Base-by-base conservation (phyloP, 176 grass and related monocot species). In the Triticum aestivum region DNA sequence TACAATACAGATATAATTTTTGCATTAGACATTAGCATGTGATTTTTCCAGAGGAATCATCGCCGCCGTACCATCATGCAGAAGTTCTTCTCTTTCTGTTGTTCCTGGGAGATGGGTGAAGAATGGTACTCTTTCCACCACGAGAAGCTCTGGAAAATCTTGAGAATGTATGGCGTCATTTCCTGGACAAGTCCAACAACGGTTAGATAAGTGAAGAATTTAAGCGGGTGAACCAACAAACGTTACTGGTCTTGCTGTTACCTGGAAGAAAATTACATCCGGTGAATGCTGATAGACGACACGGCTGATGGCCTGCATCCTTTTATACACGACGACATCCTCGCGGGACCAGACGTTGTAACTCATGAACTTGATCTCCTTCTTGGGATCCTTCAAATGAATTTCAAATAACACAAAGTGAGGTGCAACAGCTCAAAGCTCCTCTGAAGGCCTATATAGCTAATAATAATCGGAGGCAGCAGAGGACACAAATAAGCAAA, bases 301-400 rank as follows among this genome's bases (percentile, higher is more conserved):
- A 12, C 8, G 5, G 11, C 7, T 17, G 6, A 85, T 64, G 12
- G 73, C 8, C 42, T 49, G 10, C 13, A 78, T 85, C 73, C 73
- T 11, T 18, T 14, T 44, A 32, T 68, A 85, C 0, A 85, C 13
- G 0, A 34, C 73, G 5, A 85, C 32, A 13, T 78, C 61, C 30
- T 85, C 83, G 3, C 73, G 64, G 3, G 73, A 68, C 73, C 83
- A 85, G 29, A 85, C 73, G 20, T 77, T 78, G 73, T 85, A 85
- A 6, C 62, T 78, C 73, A 85, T 12, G 83, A 85, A 85, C 62
- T 69, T 77, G 73, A 78, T 54, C 35, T 71, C 6, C 21, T 62
- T 62, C 20, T 62, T 62, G n/a, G n/a, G n/a, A 11, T 62, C n/a
- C n/a, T 62, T 62, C 9, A 62, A 24, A 21, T 58, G 54, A 58